These are phyloP conservation scores for Monosporascus cannonballus DNA, from an alignment of 2,329 filamentous ascomycete species.

Conservation along the genomic window DNA sequence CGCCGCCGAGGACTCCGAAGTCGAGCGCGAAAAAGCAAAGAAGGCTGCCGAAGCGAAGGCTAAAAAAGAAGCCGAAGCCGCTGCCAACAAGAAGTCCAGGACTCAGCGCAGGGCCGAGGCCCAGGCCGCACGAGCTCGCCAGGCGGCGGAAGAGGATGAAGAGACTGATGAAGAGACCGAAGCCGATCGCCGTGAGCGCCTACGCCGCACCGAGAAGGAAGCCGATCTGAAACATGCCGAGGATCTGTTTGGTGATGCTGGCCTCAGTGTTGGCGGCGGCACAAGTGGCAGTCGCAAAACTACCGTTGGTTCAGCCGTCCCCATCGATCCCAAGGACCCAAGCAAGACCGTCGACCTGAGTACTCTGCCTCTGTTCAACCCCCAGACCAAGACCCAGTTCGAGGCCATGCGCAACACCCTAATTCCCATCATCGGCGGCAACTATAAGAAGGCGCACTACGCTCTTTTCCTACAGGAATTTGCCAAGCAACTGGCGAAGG, in stretches of 20 bases:
- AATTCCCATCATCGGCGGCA: conserved; percentile 67
- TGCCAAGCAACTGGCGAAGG: conserved; percentile 77
- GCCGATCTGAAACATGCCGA: conserved; percentile 84
- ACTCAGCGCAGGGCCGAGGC: conserved; percentile 78
- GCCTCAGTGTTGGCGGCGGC: conserved; percentile 52
- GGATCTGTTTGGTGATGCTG: conserved; percentile 76
- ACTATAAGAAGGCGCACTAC: conserved; percentile 87
- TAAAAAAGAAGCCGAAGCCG: conserved; percentile 82
- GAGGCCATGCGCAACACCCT: conserved; percentile 70
- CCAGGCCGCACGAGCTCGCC: conserved; percentile 53
- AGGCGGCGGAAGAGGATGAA: conserved; percentile 46
- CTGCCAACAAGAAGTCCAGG: conserved; percentile 87
- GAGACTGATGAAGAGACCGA: conserved; percentile 68
- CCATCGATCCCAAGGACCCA: conserved; percentile 68
- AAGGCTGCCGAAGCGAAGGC: conserved; percentile 82
- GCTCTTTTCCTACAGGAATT: conserved; percentile 87
- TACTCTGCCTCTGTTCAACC: conserved; percentile 79
- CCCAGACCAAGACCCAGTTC: conserved; percentile 81
- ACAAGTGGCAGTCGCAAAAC: conserved; percentile 61
- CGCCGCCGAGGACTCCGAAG: conserved; percentile 92
- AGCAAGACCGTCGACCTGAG: conserved; percentile 76
- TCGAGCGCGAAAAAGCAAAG: conserved; percentile 88
- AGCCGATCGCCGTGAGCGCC: conserved; percentile 64
- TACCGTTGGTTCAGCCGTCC: conserved; percentile 57
- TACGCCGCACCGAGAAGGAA: conserved; percentile 77